Percentiles rank a stretch among this genome's conserved stretches.
Evolutionary conservation across 768 basidiomycete species (phyloP).

Genomic region (Pleurotus pulmonarius): DNA sequence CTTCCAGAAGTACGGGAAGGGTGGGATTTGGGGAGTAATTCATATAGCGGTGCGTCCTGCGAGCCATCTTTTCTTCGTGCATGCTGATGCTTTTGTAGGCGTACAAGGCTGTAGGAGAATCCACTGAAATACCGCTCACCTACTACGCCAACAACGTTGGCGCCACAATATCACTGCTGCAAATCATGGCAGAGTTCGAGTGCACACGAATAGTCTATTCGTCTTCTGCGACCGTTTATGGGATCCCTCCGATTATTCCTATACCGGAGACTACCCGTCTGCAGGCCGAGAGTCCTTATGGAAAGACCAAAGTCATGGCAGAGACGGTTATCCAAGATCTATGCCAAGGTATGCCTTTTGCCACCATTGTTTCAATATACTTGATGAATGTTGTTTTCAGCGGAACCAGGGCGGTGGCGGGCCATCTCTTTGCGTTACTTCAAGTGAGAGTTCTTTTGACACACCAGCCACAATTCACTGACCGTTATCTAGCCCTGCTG

Average conservation of each 20-base stretch:
- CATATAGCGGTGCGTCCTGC: conserved; percentile 79
- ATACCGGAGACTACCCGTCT: conserved; percentile 91
- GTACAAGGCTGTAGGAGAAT: conserved; percentile 97
- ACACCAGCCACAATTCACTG: neutral
- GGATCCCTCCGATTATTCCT: conserved; percentile 86
- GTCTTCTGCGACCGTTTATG: conserved; percentile 97
- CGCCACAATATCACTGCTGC: conserved; percentile 82
- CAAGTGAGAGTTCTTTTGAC: conserved; percentile 53
- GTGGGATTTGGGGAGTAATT: conserved; percentile 94
- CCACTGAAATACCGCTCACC: conserved; percentile 84
- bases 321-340: conserved; percentile 89
- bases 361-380: neutral
- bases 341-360: conserved; percentile 57
- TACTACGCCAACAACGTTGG: conserved; percentile 95
- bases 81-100: conserved; percentile 47
- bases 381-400: conserved; percentile 32
- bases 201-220: conserved; percentile 93
- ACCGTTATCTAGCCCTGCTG: conserved; percentile 68
- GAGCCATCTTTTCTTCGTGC: neutral
- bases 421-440: conserved; percentile 93
- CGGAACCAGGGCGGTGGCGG: conserved; percentile 68
- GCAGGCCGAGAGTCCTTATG: conserved; percentile 89
- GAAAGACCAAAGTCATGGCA: conserved; percentile 93
- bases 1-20: conserved; percentile 82
- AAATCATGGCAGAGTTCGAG: conserved; percentile 82